Evolutionary conservation across 2,329 filamentous ascomycete species (phyloP), one percentile per base, ranked within the genome.

Genomic region (Ophiosphaerella korrae): DNA sequence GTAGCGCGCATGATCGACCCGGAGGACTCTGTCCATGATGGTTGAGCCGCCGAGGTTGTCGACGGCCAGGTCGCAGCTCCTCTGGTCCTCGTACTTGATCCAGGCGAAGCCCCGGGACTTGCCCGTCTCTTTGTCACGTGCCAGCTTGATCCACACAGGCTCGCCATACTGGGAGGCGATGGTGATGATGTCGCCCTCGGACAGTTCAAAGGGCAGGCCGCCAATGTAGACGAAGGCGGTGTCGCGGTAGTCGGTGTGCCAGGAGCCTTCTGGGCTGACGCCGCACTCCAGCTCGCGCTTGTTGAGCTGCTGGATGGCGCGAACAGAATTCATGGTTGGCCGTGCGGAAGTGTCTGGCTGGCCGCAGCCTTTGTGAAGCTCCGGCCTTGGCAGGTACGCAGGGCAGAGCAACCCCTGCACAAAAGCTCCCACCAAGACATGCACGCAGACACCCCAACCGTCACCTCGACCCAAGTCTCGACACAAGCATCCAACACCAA

Each of bases 151-250:
- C 75, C 93, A 95, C 3, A 92, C 90, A 2, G 95, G 95, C 71
- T 97, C 93, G 64, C 94, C 94, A 70, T 88, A 99, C 74, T 99
- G 94, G 6, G 92, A 96, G 79, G 97, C 99, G 53, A 99, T 95
- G 9, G 92, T 92, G 61, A 97, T 85, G 56, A 99, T 83, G 75
- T 99, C 94, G 75, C 95, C 95, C 78, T 99, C 94, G 42, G 91
- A 92, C 35, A 99, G 83, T 67, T 96, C 90, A 75, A 89, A 96
- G 3, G 92, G 91, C 11, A 99, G 83, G 24, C 93, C 93, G 68
- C 95, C 95, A 63, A 99, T 92, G 80, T 97, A 96, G 71, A 99
- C 80, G 74, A 93, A 99, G 52, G 94, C 95, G 2, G 94, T 97
- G 78, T 96, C 94, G 77, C 91, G 90, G 77, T 97, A 99, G 79